A percentile compares a stretch with the other conserved stretches of the same genome.
Evolutionary conservation across 805 yeast genomes (phyloP).

Genomic region (Brettanomyces custersianus): DNA sequence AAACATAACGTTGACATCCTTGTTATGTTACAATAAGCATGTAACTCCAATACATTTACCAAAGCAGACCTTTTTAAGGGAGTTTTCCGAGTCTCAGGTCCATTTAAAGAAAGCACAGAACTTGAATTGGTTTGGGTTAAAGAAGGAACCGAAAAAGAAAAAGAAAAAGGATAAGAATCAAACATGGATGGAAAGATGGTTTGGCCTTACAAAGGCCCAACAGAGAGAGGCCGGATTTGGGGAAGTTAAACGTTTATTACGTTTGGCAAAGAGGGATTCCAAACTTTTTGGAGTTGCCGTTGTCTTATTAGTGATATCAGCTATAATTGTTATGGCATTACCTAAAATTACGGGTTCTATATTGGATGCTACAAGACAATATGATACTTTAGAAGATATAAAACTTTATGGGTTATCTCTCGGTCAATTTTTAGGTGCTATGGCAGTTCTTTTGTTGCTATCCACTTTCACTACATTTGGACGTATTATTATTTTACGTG

Average conservation of each 20-base stretch:
- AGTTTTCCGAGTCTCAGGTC: too few relatives aligned
- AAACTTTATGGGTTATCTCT: conserved; percentile 50
- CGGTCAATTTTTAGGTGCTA: conserved; percentile 48
- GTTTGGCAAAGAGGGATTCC: conserved; percentile 36
- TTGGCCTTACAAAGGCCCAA: conserved; percentile 24
- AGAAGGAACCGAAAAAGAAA: too few relatives aligned
- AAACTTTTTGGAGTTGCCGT: conserved; percentile 35
- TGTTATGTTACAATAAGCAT: too few relatives aligned
- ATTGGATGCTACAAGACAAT: conserved; percentile 37
- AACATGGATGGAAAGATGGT: conserved; percentile 22
- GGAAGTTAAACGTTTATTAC: conserved; percentile 32
- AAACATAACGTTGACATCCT: too few relatives aligned
- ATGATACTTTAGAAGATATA: conserved; percentile 17
- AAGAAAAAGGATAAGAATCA: conserved; percentile 1
- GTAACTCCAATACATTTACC: too few relatives aligned
- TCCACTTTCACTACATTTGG: conserved; percentile 80
- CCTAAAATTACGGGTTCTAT: conserved; percentile 51
- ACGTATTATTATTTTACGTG: conserved; percentile 62
- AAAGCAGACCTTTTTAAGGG: too few relatives aligned
- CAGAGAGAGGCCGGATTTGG: conserved; percentile 25
- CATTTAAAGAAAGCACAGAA: too few relatives aligned
- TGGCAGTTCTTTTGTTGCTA: conserved; percentile 53
- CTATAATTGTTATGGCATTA: conserved; percentile 40
- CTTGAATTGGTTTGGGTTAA: too few relatives aligned
- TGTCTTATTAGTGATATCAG: conserved; percentile 35